Evolutionary conservation across 1,139 yeast species (phyloP), one percentile per base, ranked within the genome.

Genomic region (Arxiozyma bovina): DNA sequence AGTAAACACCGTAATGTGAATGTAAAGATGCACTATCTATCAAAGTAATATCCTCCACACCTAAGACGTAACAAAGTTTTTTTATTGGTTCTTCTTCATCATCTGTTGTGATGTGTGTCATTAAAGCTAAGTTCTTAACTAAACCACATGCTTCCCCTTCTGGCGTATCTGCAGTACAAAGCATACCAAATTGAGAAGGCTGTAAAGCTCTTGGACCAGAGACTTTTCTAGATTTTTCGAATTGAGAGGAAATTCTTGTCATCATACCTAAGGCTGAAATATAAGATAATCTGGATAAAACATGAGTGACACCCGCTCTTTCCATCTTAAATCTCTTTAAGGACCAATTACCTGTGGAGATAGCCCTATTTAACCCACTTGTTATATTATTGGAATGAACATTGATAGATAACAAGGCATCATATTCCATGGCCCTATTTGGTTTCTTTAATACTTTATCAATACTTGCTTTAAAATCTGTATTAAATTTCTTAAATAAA

Each of bases 111-210:
- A 93, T 94, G 73, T 93, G 99, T 18, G 99, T 93, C 99, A 93
- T 93, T 54, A 93, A 78, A 1, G 99, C 99, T 70, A 93, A 77
- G 68, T 93, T 93, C 72, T 93, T 93, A 42, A 93, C 99, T 70
- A 93, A 79, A 66, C 99, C 99, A 82, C 99, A 93, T 1, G 99
- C 99, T 71, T 94, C 99, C 77, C 99, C 99, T 79, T 93, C 99
- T 2, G 99, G 99, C 0, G 99, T 93, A 79, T 93, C 99, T 0
- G 98, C 88, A 8, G 99, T 90, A 78, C 99, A 93, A 59, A 93
- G 77, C 98, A 93, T 93, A 68, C 99, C 99, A 71, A 93, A 93
- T 73, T 93, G 99, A 1, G 99, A 94, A 15, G 99, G 99, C 71
- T 93, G 99, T 62, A 93, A 78, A 22, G 99, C 98, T 79, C 99